Base-by-base conservation (phyloP, 2,329 filamentous ascomycete species). In the Teratosphaeria viscida region DNA sequence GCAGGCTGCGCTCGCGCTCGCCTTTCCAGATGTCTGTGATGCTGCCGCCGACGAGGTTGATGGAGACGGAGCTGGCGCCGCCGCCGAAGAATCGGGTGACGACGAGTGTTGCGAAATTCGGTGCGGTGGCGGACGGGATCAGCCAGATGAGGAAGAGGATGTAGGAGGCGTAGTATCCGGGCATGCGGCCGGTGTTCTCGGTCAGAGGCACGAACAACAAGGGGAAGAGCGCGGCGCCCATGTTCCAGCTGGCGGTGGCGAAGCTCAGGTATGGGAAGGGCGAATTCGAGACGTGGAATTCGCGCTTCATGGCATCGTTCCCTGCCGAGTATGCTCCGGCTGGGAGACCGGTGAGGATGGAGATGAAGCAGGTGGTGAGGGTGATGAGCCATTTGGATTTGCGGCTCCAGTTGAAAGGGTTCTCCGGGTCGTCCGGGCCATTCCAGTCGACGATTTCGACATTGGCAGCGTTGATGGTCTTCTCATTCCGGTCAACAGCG, bases 391-490 rank as follows among this genome's bases (percentile, higher is more conserved):
- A 70, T 64, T 72, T 72, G 56, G 63, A 63, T 11, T 34, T 57
- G 11, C 47, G 27, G 6, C 62, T 61, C 69, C 69, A 72, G 54
- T 71, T 88, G 63, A 81, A 71, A 0, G 85, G 84, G 60, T 86
- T 84, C 37, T 77, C 71, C 0, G 79, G 79, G 53, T 73, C 70
- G 58, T 82, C 71, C 0, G 79, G 77, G 0, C 80, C 78, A 63
- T 86, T 81, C 81, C 83, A 88, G 60, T 78, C 79, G 14, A 87
- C 79, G 12, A 83, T 71, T n/a, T 56, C 34, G 8, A 56, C 23
- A 61, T 82, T 78, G 2, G 78, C 76, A 62, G 23, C 43, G 8
- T 19, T 10, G 5, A 10, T 49, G 1, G 43, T n/a, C 23, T 49
- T 49, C 7, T 23, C 43, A 11, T 49, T 49, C 43, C 43, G n/a